A percentile compares a stretch with the other conserved stretches of the same genome.
Conservation (phyloP, 805 yeast genomes). For the Candida maesae region DNA sequence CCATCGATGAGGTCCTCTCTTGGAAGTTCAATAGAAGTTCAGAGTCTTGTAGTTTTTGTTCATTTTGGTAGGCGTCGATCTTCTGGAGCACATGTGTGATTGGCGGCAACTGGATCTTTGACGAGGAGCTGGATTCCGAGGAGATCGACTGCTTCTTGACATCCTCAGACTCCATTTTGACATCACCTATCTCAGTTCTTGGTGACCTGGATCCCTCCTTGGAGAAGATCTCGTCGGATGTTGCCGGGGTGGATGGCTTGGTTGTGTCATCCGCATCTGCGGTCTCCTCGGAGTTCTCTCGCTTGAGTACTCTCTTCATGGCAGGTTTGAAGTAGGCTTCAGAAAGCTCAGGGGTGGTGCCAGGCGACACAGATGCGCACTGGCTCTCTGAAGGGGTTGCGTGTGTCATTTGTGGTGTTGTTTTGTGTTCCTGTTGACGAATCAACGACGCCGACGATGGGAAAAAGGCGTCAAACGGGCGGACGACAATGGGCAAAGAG, state of each 20-base stretch:
- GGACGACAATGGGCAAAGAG: conserved; percentile 6
- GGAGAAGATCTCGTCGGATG: neutral
- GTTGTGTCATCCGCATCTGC: too few relatives aligned
- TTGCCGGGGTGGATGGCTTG: too few relatives aligned
- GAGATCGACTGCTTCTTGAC: neutral
- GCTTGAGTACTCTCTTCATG: too few relatives aligned
- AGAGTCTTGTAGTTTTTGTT: conserved; percentile 28
- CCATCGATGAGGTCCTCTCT: conserved; percentile 12
- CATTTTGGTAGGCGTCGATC: conserved; percentile 27
- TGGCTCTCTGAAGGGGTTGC: too few relatives aligned
- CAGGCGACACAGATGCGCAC: too few relatives aligned
- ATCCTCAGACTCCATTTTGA: neutral
- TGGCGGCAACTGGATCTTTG: conserved; percentile 21
- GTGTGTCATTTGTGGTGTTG: conserved; percentile 1
- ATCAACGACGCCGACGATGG: conserved; percentile 1
- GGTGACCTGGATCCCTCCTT: neutral
- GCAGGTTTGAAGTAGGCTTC: too few relatives aligned
- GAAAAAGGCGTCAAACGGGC: conserved; percentile 9
- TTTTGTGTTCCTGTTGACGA: neutral
- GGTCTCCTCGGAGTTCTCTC: neutral
- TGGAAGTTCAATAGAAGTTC: conserved; percentile 25
- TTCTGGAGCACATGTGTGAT: conserved; percentile 24
- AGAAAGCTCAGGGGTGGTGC: too few relatives aligned
- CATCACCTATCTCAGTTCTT: neutral
- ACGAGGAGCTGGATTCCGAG: neutral